A percentile compares a stretch with the other conserved stretches of the same genome.
phyloP scores from a whole-genome alignment of 352 stramenopile species.

The Phytophthora podocarpi region DNA sequence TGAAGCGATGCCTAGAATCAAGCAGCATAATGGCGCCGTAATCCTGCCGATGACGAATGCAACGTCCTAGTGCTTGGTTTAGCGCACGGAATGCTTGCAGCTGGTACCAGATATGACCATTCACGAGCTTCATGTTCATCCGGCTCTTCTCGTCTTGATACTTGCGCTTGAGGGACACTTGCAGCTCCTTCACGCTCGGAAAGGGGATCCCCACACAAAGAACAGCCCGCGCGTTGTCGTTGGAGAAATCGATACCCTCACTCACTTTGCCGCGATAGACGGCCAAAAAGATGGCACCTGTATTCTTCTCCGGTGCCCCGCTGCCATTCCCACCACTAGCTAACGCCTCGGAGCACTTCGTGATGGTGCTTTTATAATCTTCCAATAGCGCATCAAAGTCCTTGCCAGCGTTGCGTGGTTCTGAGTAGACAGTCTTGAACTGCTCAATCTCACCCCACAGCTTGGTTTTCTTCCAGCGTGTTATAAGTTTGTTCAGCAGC shows the following conservation, averaged over 20 bases:
- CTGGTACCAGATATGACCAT: conserved; percentile 94
- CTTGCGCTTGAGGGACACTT: conserved; percentile 78
- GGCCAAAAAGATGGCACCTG: conserved; percentile 95
- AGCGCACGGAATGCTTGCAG: conserved; percentile 97
- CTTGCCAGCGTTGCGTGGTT: conserved; percentile 78
- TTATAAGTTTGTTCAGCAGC: conserved; percentile 73
- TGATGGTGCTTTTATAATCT: conserved; percentile 63
- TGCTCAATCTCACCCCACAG: conserved; percentile 65
- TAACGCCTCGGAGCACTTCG: not conserved
- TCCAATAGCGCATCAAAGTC: conserved; percentile 83
- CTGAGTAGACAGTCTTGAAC: conserved; percentile 65
- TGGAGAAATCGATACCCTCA: conserved; percentile 98
- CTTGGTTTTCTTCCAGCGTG: conserved; percentile 73
- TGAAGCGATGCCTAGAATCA: conserved; percentile 86
- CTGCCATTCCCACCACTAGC: not conserved
- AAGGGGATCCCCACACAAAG: conserved; percentile 99
- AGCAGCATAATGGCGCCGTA: conserved; percentile 98
- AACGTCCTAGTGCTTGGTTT: conserved; percentile 98
- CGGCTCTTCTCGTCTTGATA: conserved; percentile 83
- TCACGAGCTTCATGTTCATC: conserved; percentile 68
- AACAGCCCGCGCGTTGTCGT: conserved; percentile 96
- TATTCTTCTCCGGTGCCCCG: conserved; percentile 23
- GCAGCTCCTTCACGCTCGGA: conserved; percentile 94
- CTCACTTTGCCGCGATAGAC: conserved; percentile 99
- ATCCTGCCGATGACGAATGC: conserved; percentile 97